phyloP scores from a whole-genome alignment of 495 filamentous ascomycete species.

The Hypomontagnella submonticulosa region DNA sequence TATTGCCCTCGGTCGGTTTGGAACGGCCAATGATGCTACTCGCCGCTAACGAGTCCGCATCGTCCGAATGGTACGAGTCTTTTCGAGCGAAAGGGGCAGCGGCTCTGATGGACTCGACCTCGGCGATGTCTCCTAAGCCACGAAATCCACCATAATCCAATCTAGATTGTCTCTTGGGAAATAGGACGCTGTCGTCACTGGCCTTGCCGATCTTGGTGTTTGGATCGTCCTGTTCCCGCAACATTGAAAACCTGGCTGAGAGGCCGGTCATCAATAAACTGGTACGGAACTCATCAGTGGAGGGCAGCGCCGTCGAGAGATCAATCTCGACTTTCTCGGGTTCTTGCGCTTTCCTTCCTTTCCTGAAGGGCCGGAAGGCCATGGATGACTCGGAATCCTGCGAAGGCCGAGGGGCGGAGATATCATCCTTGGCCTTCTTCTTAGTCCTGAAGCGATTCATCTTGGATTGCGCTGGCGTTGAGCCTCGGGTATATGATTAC shows the following conservation, averaged over 20 bases:
- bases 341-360: conserved; percentile 66
- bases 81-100: conserved; percentile 61
- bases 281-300: conserved; percentile 92
- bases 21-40: conserved; percentile 84
- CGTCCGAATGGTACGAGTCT: conserved; percentile 73
- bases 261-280: conserved; percentile 95
- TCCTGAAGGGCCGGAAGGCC: conserved; percentile 66
- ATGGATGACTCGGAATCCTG: conserved; percentile 62
- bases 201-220: conserved; percentile 88
- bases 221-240: conserved; percentile 92
- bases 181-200: conserved; percentile 91
- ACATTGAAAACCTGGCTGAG: conserved; percentile 95
- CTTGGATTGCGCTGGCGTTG: conserved; percentile 10
- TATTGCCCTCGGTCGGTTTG: conserved; percentile 91
- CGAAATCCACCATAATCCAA: conserved; percentile 62
- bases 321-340: conserved; percentile 76
- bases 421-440: conserved; percentile 73
- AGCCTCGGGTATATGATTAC: not conserved
- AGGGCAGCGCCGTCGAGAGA: conserved; percentile 76
- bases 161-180: conserved; percentile 80
- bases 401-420: conserved; percentile 58
- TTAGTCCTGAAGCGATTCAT: conserved; percentile 83
- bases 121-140: conserved; percentile 83
- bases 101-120: conserved; percentile 81
- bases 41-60: conserved; percentile 58